Conservation (phyloP, 805 yeast species). For the Suhomyces kilbournensis region DNA sequence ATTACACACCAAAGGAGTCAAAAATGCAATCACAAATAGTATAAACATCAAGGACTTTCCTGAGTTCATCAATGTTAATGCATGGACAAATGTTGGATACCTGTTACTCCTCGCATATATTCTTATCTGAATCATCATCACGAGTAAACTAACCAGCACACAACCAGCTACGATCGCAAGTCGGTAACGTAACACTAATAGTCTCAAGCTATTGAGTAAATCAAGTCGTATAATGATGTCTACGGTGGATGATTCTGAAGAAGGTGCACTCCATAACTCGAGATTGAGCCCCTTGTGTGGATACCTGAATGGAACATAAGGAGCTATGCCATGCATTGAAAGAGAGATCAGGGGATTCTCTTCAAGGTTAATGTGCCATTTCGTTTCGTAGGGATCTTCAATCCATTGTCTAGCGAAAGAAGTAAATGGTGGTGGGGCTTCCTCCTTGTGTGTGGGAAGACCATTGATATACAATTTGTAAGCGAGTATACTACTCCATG, state of each 20-base stretch:
- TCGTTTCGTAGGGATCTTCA: slow-evolving; percentile 65
- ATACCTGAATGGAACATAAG: slow-evolving; percentile 56
- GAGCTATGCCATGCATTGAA: slow-evolving; percentile 65
- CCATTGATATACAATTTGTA: slow-evolving; percentile 36
- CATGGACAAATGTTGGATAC: slow-evolving; percentile 32
- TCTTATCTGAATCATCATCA: slow-evolving; percentile 54
- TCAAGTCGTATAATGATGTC: slow-evolving; percentile 49
- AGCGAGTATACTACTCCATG: slow-evolving; percentile 61
- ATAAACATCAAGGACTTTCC: slow-evolving; percentile 19
- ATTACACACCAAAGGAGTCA: slow-evolving; percentile 39
- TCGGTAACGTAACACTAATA: slow-evolving; percentile 74
- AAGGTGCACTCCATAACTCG: slow-evolving; percentile 42
- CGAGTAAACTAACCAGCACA: slow-evolving; percentile 51
- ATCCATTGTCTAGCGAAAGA: slow-evolving; percentile 71
- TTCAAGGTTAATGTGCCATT: slow-evolving; percentile 65
- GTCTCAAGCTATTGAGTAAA: slow-evolving; percentile 57
- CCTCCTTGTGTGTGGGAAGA: slow-evolving; percentile 7
- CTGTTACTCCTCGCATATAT: slow-evolving; percentile 22
- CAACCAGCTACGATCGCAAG: slow-evolving; percentile 72
- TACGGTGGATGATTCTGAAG: slow-evolving; percentile 23
- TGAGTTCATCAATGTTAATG: slow-evolving; percentile 31
- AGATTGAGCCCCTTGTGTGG: slow-evolving; percentile 22
- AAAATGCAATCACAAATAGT: slow-evolving; percentile 22
- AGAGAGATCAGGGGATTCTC: slow-evolving; percentile 25
- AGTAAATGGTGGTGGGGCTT: slow-evolving; percentile 32